Evolutionary conservation across 495 filamentous ascomycete genomes (phyloP).

Genomic region (Evansstolkia leycettana): DNA sequence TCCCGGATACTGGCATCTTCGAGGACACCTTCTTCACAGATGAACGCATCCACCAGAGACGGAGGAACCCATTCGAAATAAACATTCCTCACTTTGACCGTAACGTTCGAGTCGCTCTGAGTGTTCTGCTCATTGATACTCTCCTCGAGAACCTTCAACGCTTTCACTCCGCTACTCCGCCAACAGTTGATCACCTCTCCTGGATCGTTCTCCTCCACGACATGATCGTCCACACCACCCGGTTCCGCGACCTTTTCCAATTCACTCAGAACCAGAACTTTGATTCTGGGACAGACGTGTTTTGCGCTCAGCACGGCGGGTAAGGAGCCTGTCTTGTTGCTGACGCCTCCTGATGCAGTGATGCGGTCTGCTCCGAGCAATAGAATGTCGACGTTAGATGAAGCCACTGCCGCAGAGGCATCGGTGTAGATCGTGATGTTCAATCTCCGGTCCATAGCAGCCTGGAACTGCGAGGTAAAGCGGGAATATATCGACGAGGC

Average conservation of each 20-base stretch:
- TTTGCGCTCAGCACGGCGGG: slow-evolving; percentile 39
- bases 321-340: slow-evolving; percentile 55
- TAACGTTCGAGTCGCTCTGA: slow-evolving; percentile 2
- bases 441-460: slow-evolving; percentile 7
- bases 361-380: slow-evolving; percentile 54
- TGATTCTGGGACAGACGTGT: slow-evolving; percentile 24
- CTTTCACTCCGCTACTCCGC: slow-evolving; percentile 17
- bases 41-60: slow-evolving; percentile 38
- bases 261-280: slow-evolving; percentile 43
- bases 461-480: slow-evolving; percentile 11
- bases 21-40: slow-evolving; percentile 39
- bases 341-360: slow-evolving; percentile 36
- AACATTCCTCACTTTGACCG: slow-evolving; percentile 38
- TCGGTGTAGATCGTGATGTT: slow-evolving; percentile 45
- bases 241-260: slow-evolving; percentile 46
- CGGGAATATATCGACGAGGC: slow-evolving; percentile 31
- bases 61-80: slow-evolving; percentile 58
- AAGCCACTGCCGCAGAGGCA: slow-evolving; percentile 43
- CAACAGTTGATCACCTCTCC: slow-evolving; percentile 36
- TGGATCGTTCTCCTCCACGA: slow-evolving; percentile 34
- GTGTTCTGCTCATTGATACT: not conserved
- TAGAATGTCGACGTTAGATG: slow-evolving; percentile 34
- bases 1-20: slow-evolving; percentile 15
- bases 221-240: slow-evolving; percentile 19
- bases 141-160: slow-evolving; percentile 10